A percentile compares a stretch with the other conserved stretches of the same genome.
These are phyloP conservation scores for Serendipita sp. DNA, from an alignment of 768 basidiomycete genomes.

Conservation along the genomic window DNA sequence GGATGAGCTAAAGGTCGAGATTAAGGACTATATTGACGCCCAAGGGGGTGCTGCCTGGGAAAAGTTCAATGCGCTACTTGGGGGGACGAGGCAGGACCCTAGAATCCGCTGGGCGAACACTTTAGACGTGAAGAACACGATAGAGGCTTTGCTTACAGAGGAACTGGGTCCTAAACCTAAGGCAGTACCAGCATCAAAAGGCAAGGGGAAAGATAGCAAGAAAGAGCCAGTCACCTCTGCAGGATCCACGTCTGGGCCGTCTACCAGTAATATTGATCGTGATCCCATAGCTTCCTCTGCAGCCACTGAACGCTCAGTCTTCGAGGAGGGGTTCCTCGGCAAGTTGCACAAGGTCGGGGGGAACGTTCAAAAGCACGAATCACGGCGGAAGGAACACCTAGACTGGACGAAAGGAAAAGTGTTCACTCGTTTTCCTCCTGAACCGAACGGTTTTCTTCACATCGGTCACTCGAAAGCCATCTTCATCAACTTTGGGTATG, in stretches of 20 bases:
- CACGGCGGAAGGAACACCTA: slow-evolving; percentile 68
- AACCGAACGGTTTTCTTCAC: slow-evolving; percentile 93
- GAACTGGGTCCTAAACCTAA: slow-evolving; percentile 56
- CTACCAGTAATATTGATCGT: slow-evolving; percentile 23
- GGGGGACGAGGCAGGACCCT: slow-evolving; percentile 41
- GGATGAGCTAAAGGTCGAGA: slow-evolving; percentile 39
- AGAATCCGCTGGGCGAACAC: slow-evolving; percentile 69
- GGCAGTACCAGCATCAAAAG: slow-evolving; percentile 26
- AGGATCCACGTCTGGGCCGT: slow-evolving; percentile 19
- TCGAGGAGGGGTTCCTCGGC: slow-evolving; percentile 89
- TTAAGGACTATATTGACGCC: slow-evolving; percentile 39
- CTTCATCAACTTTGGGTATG: slow-evolving; percentile 97
- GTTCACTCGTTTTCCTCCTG: slow-evolving; percentile 93
- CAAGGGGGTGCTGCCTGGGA: slow-evolving; percentile 54
- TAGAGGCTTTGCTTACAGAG: slow-evolving; percentile 49
- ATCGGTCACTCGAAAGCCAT: slow-evolving; percentile 98
- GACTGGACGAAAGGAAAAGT: slow-evolving; percentile 65
- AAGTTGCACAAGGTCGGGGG: slow-evolving; percentile 83
- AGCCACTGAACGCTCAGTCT: slow-evolving; percentile 33
- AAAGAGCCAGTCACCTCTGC: slow-evolving; percentile 19
- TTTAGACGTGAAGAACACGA: slow-evolving; percentile 66
- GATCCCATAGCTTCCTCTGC: slow-evolving; percentile 2
- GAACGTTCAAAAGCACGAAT: slow-evolving; percentile 71
- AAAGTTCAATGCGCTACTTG: slow-evolving; percentile 49
- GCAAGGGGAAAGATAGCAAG: slow-evolving; percentile 28